Percentiles rank a stretch among this genome's conserved stretches.
Evolutionary conservation across 1,284 basidiomycete species (phyloP).

Genomic region (Cerrena zonata): DNA sequence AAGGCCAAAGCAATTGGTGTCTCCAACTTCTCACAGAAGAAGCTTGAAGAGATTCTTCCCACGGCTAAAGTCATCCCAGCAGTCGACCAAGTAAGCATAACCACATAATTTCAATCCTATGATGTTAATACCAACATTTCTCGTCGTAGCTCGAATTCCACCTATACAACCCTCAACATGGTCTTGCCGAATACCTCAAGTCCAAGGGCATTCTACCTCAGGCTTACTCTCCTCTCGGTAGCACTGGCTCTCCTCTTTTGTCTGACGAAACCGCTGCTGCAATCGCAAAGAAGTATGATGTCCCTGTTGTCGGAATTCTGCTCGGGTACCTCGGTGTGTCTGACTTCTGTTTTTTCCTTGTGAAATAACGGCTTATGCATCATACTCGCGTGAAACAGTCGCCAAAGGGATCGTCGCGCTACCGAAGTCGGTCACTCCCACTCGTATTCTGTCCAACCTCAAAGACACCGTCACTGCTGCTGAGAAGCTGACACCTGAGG

Average conservation of each 20-base stretch:
- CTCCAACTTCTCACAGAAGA: conserved; percentile 51
- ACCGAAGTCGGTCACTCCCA: conserved; percentile 72
- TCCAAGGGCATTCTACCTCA: conserved; percentile 67
- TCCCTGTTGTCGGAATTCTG: conserved; percentile 60
- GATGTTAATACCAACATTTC: background rate
- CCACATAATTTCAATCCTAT: conserved; percentile 2
- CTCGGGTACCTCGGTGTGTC: conserved; percentile 58
- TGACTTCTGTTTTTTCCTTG: conserved; percentile 12
- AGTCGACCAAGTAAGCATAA: conserved; percentile 41
- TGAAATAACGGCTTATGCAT: conserved; percentile 1
- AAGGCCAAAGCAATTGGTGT: conserved; percentile 55
- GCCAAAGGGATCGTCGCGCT: conserved; percentile 62
- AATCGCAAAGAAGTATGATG: conserved; percentile 58
- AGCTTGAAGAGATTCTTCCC: conserved; percentile 37
- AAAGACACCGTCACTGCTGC: conserved; percentile 44
- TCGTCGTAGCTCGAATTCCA: conserved; percentile 73
- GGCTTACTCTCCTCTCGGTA: conserved; percentile 83
- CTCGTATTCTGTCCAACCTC: conserved; percentile 70
- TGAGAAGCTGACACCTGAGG: conserved; percentile 49
- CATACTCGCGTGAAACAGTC: conserved; percentile 34
- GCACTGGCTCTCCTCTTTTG: conserved; percentile 65
- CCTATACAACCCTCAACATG: conserved; percentile 72
- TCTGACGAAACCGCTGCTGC: conserved; percentile 59
- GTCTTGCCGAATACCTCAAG: conserved; percentile 63
- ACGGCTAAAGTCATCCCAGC: conserved; percentile 49